Evolutionary conservation across 371 early-diverging fungal species (phyloP).

Genomic region (Mucor mucedo): DNA sequence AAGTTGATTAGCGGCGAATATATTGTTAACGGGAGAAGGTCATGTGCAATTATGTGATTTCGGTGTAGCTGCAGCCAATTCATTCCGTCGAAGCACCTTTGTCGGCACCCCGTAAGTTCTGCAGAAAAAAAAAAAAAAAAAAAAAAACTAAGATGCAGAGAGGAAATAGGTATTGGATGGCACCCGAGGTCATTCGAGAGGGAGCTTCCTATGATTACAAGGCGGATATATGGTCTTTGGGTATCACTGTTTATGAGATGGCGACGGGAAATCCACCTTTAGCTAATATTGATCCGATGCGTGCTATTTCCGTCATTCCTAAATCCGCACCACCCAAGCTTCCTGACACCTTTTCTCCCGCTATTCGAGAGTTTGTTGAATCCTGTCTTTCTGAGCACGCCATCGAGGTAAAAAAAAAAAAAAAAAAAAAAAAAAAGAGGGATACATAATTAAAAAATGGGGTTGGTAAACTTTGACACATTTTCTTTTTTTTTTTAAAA

Average conservation of each 20-base stretch:
- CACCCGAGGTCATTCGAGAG: slow-evolving; percentile 88
- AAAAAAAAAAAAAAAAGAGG: neutral
- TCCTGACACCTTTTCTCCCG: slow-evolving; percentile 74
- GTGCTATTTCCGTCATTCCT: slow-evolving; percentile 90
- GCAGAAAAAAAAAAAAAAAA: neutral
- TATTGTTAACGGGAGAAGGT: slow-evolving; percentile 89
- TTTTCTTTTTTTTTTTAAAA: neutral
- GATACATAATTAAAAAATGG: too few species aligned
- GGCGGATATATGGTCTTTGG: slow-evolving; percentile 93
- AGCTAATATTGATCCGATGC: slow-evolving; percentile 90
- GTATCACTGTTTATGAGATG: slow-evolving; percentile 97
- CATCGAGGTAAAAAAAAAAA: slow-evolving; percentile 57
- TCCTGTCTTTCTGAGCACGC: slow-evolving; percentile 89
- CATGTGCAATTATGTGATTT: slow-evolving; percentile 95
- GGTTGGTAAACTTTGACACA: too few species aligned
- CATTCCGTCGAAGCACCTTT: slow-evolving; percentile 82
- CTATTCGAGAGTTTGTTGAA: slow-evolving; percentile 89
- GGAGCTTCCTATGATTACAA: slow-evolving; percentile 80
- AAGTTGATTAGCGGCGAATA: slow-evolving; percentile 78
- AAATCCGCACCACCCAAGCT: slow-evolving; percentile 72
- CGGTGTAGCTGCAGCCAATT: slow-evolving; percentile 80
- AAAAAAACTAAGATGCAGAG: neutral
- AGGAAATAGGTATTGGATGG: slow-evolving; percentile 80
- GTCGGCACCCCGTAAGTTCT: slow-evolving; percentile 85
- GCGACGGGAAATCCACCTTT: slow-evolving; percentile 95